Conservation (phyloP, 2,329 filamentous ascomycete genomes). For the Botrytis paeoniae region DNA sequence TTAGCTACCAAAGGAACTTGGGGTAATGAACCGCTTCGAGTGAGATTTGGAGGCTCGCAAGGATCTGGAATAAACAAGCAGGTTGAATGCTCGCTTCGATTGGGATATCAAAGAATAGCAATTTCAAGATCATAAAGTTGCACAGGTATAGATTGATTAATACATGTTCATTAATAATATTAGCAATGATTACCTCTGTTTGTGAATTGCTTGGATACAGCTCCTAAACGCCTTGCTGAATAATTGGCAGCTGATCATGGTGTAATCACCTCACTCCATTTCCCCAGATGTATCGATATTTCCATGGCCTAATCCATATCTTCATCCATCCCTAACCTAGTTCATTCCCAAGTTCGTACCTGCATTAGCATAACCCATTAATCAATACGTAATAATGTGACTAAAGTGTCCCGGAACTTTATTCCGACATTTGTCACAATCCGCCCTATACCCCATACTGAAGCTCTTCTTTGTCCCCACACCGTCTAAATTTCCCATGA, state of each 20-base stretch:
- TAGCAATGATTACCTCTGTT: background rate
- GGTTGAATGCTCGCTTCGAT: background rate
- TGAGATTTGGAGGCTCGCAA: background rate
- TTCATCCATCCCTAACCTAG: background rate
- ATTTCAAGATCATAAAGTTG: background rate
- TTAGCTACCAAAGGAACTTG: background rate
- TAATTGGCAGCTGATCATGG: background rate
- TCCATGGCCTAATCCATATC: background rate
- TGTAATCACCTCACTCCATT: background rate
- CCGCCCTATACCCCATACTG: conserved; percentile 73
- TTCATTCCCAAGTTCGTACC: background rate
- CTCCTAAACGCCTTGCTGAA: background rate
- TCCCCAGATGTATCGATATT: background rate
- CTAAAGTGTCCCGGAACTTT: conserved; percentile 79
- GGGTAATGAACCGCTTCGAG: background rate
- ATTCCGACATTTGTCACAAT: conserved; percentile 73
- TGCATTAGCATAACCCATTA: conserved; percentile 4
- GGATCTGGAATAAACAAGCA: background rate
- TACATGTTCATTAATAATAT: conserved; percentile 5
- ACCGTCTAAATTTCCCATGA: conserved; percentile 22
- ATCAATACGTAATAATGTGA: conserved; percentile 60
- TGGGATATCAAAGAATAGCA: background rate
- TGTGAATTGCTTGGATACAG: background rate
- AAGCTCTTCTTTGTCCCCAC: conserved; percentile 65
- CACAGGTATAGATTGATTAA: background rate